These are phyloP conservation scores for Tulasnella sp. DNA, from an alignment of 768 basidiomycete species.

Conservation along the genomic window DNA sequence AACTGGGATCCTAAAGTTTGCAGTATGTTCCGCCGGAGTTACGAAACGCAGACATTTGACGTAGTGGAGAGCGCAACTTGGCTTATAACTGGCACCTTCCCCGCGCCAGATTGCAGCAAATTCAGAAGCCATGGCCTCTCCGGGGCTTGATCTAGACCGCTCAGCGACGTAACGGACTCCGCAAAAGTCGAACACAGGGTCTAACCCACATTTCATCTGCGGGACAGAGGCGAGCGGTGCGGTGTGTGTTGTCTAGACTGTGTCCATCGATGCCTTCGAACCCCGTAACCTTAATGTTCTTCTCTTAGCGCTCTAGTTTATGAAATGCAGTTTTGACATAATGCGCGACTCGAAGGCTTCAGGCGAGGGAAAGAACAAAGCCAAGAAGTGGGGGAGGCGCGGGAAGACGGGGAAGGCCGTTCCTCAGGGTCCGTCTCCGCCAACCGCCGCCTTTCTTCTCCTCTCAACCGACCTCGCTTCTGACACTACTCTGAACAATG, in stretches of 20 bases:
- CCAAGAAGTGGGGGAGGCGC: not conserved
- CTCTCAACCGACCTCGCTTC: not conserved
- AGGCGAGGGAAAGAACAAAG: not conserved
- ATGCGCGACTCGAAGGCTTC: not conserved
- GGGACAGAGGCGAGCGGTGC: not conserved
- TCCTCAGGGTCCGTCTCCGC: not conserved
- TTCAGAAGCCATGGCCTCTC: not conserved
- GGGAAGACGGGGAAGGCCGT: not conserved
- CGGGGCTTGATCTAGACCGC: not conserved
- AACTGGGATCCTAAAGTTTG: constrained; percentile 66
- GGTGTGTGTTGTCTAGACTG: not conserved
- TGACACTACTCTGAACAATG: not conserved
- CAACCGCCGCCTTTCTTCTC: not conserved
- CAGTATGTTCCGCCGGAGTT: constrained; percentile 56
- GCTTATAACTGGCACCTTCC: not conserved
- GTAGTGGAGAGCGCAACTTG: not conserved
- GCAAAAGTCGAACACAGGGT: not conserved
- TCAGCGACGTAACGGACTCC: not conserved
- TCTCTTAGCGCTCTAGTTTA: not conserved
- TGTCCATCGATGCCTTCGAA: not conserved
- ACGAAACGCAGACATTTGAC: constrained; percentile 56
- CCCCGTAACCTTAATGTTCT: not conserved
- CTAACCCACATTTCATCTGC: not conserved
- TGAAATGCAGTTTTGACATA: not conserved
- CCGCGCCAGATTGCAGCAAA: not conserved